Base-by-base conservation (phyloP, 306 rosid genomes). In the Potentilla sterilis region DNA sequence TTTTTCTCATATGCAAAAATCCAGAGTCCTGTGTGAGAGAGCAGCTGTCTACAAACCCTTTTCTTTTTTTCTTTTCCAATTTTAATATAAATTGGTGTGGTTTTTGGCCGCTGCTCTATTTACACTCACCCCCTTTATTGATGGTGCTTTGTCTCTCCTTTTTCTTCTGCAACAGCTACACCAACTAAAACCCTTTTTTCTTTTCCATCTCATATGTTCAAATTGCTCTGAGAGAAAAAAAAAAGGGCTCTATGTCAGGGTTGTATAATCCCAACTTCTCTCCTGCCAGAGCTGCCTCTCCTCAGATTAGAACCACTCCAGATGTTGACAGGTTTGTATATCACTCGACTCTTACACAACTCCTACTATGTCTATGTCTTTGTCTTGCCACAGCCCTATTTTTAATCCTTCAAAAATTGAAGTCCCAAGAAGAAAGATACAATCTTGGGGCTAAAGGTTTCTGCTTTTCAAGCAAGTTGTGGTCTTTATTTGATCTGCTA, bases 241-340 rank as follows among this genome's bases (percentile, higher is more conserved):
- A 9, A 61, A 70, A 84, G 69, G 69, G 85, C 79, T 54, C 59
- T 77, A 93, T 93, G 98, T 93, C 97, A 74, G 98, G 98, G 69
- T 85, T 93, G 91, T 93, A 93, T 76, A 91, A 88, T 83, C 85
- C 92, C 77, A 93, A 93, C 88, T 93, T 91, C 88, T 93, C 98
- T 47, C 98, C 93, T 48, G 97, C 93, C 67, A 91, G 98, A 89
- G 96, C 98, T 62, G 98, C 85, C 83, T 93, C 98, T 74, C 97
- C 98, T 22, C 98, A 91, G 88, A 93, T 93, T 90, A 89, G 98
- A 83, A 82, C 82, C 83, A 83, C 80, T 74, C 78, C 88, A n/a
- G 98, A 93, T 63, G 96, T 88, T 52, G 98, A 93, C 83, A 92
- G 97, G 98, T 90, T 69, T 67, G 97, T 89, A 51, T 68, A 51